Base-by-base conservation (phyloP, 805 yeast species). In the Cyberlindnera saturnus region DNA sequence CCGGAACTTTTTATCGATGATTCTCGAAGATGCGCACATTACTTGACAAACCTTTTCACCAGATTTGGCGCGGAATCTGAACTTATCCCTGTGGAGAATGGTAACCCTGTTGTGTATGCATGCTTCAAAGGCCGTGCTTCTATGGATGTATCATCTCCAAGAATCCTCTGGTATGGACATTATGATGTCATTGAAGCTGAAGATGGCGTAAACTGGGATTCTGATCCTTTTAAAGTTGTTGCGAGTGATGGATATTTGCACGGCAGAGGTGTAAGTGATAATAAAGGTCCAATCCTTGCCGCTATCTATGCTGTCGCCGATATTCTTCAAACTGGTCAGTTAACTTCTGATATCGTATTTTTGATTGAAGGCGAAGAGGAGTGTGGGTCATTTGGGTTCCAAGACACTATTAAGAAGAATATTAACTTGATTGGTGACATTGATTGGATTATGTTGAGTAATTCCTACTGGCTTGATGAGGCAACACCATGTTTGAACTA, bases 321-420 rank as follows among this genome's bases (percentile, higher is more conserved):
- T 41, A 63, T 88, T 13, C 66, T 66, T 42, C 74, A 74, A 26
- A 63, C 66, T 10, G 65, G 71, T 0, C 63, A 74, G 36, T 70
- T 93, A 17, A 67, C 70, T 6, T 73, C 82, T 37, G 96, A 91
- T 60, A 82, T 91, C 4, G 79, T 85, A 0, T 90, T 93, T 54
- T 57, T 91, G 14, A 72, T 91, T 39, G 99, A 91, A 64, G 99
- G 99, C 36, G 96, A 89, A 61, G 99, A 93, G 63, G 99, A 91
- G 61, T 76, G 86, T 44, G 98, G 97, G 1, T 86, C 96, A 0
- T 75, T 75, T 53, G 96, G 97, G 0, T 88, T 91, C 59, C 80
- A 81, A 53, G 72, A 78, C 4, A 80, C 83, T 0, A 75, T 91
- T n/a, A 55, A 58, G 20, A 59, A 70, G 29, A 65, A 82, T 55